Conservation (phyloP, 139 green algal species). For the Parachlorella kessleri region DNA sequence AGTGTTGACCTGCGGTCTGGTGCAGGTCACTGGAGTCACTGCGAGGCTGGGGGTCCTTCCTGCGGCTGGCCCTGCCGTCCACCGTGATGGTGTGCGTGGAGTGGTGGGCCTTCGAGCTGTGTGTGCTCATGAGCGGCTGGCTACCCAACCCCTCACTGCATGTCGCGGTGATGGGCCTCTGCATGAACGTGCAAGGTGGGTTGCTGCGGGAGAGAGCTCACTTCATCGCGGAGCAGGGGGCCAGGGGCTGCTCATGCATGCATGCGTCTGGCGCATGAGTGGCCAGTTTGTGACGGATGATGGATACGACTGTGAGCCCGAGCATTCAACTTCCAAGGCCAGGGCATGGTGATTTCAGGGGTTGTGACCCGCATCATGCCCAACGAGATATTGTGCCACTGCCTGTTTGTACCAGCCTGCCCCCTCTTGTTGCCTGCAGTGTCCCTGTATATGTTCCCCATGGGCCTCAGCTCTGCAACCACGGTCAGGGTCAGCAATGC, state of each 20-base stretch:
- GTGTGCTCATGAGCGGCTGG: slow-evolving; percentile 60
- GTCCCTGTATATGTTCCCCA: neutral
- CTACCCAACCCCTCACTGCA: slow-evolving; percentile 46
- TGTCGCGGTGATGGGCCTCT: slow-evolving; percentile 79
- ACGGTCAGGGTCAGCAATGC: slow-evolving; percentile 41
- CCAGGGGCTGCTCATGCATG: neutral
- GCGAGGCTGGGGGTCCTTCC: slow-evolving; percentile 63
- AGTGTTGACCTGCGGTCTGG: too few relatives aligned
- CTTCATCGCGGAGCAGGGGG: neutral
- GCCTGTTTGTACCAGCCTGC: neutral
- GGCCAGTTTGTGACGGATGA: neutral
- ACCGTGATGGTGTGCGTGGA: slow-evolving; percentile 75
- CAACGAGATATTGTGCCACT: too few relatives aligned
- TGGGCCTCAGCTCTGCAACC: slow-evolving; percentile 23
- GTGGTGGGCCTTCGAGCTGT: slow-evolving; percentile 77
- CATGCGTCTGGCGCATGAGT: neutral
- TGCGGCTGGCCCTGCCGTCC: slow-evolving; percentile 64
- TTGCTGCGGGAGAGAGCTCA: neutral
- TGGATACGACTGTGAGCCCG: neutral
- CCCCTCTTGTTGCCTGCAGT: neutral
- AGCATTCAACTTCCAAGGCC: too few relatives aligned
- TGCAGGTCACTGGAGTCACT: slow-evolving; percentile 65
- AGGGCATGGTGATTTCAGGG: too few relatives aligned
- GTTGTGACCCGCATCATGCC: too few relatives aligned
- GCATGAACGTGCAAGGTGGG: slow-evolving; percentile 68